Evolutionary conservation across 495 filamentous ascomycete species (phyloP), one percentile per base, ranked within the genome.

Genomic region (Penicillium paxilli): DNA sequence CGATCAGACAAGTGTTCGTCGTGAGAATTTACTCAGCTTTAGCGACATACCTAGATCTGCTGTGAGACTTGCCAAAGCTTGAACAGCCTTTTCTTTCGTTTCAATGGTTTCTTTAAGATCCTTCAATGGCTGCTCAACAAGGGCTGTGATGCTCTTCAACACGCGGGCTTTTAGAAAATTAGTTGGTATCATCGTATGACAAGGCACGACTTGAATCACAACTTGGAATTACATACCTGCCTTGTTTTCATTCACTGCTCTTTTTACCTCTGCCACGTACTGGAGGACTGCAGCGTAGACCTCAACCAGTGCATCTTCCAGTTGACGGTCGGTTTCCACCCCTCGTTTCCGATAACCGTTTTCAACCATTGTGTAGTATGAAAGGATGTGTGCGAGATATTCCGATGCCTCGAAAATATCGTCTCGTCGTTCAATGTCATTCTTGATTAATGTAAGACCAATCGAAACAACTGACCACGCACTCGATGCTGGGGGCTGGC

Each of bases 391-490:
- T 6, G 50, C 5, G 1, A 52, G 41, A 46, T 35, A 52, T 20
- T 45, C 50, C 4, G 41, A 44, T 10, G 57, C 0, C 11, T 26
- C 40, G 32, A 59, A 55, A 23, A 51, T 44, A 26, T 26, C 51
- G 26, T 59, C 57, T 35, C 51, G 46, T 10, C 51, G 57, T 5
- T 59, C 40, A n/a, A 54, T 46, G 22, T 47, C 14, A 20, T 42
- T 51, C n/a, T 41, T 1, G 21, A 51, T 49, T 49, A 55, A 19
- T 24, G 33, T 51, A 38, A 54, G 16, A 3, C 51, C 57, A 14
- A 54, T 16, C 12, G 57, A 59, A 21, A 59, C 46, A 42, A 59
- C 26, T 12, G 40, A 21, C 57, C 57, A 59, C 14, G 57, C 57
- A 33, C 4, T 16, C 12, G 57, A 59, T 32, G 57, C 57, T 59